Evolutionary conservation across 2,329 filamentous ascomycete genomes (phyloP).

Genomic region (Monosporascus cannonballus): DNA sequence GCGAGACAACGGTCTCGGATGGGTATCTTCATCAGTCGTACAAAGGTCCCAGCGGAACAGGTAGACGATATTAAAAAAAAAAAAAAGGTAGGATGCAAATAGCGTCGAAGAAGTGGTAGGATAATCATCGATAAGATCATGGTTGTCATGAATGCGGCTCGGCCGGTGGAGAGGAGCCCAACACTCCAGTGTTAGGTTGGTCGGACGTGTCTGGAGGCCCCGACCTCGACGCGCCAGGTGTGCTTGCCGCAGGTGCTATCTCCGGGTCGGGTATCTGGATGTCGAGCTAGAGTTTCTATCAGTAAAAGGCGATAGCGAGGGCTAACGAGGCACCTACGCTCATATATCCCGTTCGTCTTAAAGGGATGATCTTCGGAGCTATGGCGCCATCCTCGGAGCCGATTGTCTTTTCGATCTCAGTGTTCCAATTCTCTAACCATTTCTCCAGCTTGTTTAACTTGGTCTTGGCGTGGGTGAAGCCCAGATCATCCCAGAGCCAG

Average conservation of each 20-base stretch:
- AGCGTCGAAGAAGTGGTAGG: constrained; percentile 6
- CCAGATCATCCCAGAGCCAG: constrained; percentile 92
- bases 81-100: constrained; percentile 9
- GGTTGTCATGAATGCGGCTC: not conserved
- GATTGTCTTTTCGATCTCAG: constrained; percentile 53
- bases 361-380: constrained; percentile 66
- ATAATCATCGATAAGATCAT: constrained; percentile 1
- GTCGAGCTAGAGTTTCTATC: constrained; percentile 52
- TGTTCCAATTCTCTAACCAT: constrained; percentile 87
- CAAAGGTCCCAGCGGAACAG: constrained; percentile 9
- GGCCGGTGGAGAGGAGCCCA: not conserved
- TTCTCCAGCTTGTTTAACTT: constrained; percentile 64
- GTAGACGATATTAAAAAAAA: constrained; percentile 12
- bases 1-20: constrained; percentile 4
- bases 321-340: constrained; percentile 48
- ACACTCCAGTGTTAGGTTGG: not conserved
- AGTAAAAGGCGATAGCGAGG: constrained; percentile 10
- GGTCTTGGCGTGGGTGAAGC: constrained; percentile 68
- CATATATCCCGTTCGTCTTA: constrained; percentile 84
- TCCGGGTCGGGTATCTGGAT: constrained; percentile 78
- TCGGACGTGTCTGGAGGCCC: constrained; percentile 13
- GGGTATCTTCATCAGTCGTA: constrained; percentile 25
- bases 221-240: constrained; percentile 32
- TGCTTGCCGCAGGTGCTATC: constrained; percentile 49
- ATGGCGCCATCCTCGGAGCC: constrained; percentile 44